phyloP scores from a whole-genome alignment of 192 early-diverging fungal genomes.

The Backusella tarrabulga region DNA sequence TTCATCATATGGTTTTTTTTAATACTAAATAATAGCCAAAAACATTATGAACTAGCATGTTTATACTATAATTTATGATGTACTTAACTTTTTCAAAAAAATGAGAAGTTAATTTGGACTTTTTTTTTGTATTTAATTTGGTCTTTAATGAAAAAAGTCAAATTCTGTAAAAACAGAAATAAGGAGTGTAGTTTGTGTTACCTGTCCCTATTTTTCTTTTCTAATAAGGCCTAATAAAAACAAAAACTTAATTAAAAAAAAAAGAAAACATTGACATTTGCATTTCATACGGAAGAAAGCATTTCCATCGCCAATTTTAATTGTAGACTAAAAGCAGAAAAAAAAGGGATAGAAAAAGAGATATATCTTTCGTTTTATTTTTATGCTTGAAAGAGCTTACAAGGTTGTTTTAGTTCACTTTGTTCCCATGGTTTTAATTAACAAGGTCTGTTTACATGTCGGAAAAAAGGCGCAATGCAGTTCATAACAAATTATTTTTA shows the following conservation, averaged over 20 bases:
- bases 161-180: conserved; percentile 4
- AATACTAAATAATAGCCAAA: neutral
- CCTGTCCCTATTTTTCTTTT: neutral
- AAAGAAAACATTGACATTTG: neutral
- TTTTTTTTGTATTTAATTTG: neutral
- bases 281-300: neutral
- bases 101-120: neutral
- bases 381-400: neutral
- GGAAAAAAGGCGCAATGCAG: neutral
- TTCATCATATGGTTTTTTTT: neutral
- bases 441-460: neutral
- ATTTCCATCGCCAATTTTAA: neutral
- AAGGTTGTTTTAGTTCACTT: neutral
- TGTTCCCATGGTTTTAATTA: neutral
- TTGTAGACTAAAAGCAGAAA: no score
- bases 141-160: neutral
- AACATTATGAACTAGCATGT: neutral
- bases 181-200: neutral
- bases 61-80: neutral
- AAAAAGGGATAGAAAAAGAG: neutral
- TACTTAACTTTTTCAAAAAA: no score
- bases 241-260: neutral
- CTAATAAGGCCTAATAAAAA: neutral
- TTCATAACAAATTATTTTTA: neutral
- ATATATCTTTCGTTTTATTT: neutral